phyloP scores from a whole-genome alignment of 2,329 filamentous ascomycete genomes.

The Pseudohalonectria lignicola region DNA sequence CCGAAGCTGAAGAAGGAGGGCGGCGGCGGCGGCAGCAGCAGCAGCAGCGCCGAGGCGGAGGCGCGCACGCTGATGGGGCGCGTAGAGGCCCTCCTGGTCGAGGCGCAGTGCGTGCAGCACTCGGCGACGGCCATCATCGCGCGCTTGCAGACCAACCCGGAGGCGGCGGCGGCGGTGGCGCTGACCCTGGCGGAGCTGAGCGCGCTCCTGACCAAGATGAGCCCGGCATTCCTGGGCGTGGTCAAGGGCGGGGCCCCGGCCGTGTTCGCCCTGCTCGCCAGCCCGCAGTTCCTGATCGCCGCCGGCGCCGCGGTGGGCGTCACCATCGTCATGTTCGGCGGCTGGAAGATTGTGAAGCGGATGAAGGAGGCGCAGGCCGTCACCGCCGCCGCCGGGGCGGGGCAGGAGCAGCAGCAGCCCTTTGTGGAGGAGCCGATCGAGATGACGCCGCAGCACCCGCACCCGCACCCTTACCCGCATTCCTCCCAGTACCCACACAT shows the following conservation, averaged over 20 bases:
- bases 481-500: neutral
- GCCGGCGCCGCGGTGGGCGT: slow-evolving; percentile 81
- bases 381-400: too few relatives aligned
- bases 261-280: slow-evolving; percentile 75
- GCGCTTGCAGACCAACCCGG: slow-evolving; percentile 59
- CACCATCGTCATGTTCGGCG: slow-evolving; percentile 92
- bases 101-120: slow-evolving; percentile 82
- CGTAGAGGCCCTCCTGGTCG: slow-evolving; percentile 69
- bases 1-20: slow-evolving; percentile 17
- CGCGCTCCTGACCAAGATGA: slow-evolving; percentile 70
- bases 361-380: slow-evolving; percentile 39
- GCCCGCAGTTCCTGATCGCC: slow-evolving; percentile 89
- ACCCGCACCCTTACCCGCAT: neutral
- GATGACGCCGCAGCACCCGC: neutral
- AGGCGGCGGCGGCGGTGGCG: slow-evolving; percentile 88
- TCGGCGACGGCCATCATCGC: slow-evolving; percentile 74
- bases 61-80: slow-evolving; percentile 50
- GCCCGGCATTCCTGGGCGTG: slow-evolving; percentile 63
- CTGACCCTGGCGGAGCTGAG: slow-evolving; percentile 88
- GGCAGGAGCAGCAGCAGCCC: slow-evolving; percentile 15
- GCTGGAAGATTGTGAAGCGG: slow-evolving; percentile 93
- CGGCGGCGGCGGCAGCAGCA: slow-evolving; percentile 50
- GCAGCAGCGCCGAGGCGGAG: slow-evolving; percentile 33
- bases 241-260: slow-evolving; percentile 76
- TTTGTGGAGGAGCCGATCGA: slow-evolving; percentile 11